phyloP scores from a whole-genome alignment of 805 yeast species.

The Isabelozyma gotoi region DNA sequence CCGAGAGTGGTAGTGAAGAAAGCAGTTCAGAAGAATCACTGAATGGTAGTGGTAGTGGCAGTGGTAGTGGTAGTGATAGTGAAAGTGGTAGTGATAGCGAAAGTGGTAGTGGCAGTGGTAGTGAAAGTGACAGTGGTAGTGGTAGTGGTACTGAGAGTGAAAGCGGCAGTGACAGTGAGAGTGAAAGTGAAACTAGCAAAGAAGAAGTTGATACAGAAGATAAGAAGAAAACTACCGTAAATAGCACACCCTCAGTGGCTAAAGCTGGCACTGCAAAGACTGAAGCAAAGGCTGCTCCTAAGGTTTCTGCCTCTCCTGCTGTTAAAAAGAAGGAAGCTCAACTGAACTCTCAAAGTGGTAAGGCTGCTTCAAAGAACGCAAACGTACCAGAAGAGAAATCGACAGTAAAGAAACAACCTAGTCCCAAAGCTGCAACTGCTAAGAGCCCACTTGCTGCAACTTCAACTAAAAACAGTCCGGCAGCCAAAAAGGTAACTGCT shows the following conservation, averaged over 20 bases:
- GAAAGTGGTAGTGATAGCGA: not conserved
- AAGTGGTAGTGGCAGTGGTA: not conserved
- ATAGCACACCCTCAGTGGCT: not conserved
- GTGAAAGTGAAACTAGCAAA: not conserved
- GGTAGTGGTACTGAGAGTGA: not conserved
- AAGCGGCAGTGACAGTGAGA: not conserved
- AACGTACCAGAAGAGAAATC: too few species aligned
- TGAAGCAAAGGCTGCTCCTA: too few species aligned
- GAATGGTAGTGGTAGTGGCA: not conserved
- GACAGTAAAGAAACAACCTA: too few species aligned
- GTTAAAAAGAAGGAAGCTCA: too few species aligned
- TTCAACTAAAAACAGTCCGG: not conserved
- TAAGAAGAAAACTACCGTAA: not conserved
- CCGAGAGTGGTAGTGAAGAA: not conserved
- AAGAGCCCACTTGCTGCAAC: not conserved
- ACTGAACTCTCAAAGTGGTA: too few species aligned
- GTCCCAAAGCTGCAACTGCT: too few species aligned
- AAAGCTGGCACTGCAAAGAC: too few species aligned
- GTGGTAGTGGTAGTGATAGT: not conserved
- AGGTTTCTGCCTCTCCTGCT: too few species aligned
- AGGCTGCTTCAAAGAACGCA: too few species aligned
- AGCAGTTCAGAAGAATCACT: not conserved
- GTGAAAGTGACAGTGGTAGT: not conserved
- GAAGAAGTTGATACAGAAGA: not conserved
- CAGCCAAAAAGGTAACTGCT: not conserved